Percentiles rank a stretch among this genome's conserved stretches.
phyloP scores from a whole-genome alignment of 768 basidiomycete genomes.

The Leccinum pellstonianum region DNA sequence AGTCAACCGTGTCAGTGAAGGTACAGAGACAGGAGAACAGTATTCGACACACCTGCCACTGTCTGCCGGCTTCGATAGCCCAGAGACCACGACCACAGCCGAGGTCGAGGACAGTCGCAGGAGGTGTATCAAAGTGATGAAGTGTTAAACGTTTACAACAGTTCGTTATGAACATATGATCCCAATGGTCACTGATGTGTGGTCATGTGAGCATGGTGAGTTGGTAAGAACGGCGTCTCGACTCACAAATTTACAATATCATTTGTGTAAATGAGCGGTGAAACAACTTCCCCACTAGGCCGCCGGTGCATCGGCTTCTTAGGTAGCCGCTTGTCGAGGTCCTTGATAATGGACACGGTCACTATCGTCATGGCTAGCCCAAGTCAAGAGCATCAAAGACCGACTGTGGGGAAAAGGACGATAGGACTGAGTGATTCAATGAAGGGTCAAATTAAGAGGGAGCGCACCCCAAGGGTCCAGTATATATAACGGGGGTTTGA shows the following conservation, averaged over 20 bases:
- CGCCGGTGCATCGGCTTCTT: slow-evolving; percentile 42
- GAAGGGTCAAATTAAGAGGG: slow-evolving; percentile 17
- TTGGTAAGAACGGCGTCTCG: not conserved
- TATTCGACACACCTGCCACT: slow-evolving; percentile 55
- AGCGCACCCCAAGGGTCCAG: slow-evolving; percentile 17
- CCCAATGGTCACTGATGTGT: slow-evolving; percentile 62
- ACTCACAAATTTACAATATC: slow-evolving; percentile 57
- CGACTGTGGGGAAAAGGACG: slow-evolving; percentile 14
- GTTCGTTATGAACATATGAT: slow-evolving; percentile 58
- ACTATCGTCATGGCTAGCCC: slow-evolving; percentile 23
- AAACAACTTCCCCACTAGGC: slow-evolving; percentile 49
- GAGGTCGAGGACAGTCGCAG: slow-evolving; percentile 57
- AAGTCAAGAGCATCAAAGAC: slow-evolving; percentile 26
- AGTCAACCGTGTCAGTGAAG: slow-evolving; percentile 1
- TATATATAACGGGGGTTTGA: slow-evolving; percentile 18
- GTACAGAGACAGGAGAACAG: not conserved
- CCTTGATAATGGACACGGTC: slow-evolving; percentile 31
- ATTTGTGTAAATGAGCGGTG: slow-evolving; percentile 51
- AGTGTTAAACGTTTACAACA: slow-evolving; percentile 52
- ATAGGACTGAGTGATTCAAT: slow-evolving; percentile 6
- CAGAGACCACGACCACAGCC: slow-evolving; percentile 74
- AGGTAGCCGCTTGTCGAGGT: slow-evolving; percentile 47
- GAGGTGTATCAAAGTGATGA: slow-evolving; percentile 51
- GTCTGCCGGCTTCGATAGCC: slow-evolving; percentile 65
- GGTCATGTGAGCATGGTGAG: slow-evolving; percentile 3